Base-by-base conservation (phyloP, 208 protist species). In the Kentomonas sorsogonicus region DNA sequence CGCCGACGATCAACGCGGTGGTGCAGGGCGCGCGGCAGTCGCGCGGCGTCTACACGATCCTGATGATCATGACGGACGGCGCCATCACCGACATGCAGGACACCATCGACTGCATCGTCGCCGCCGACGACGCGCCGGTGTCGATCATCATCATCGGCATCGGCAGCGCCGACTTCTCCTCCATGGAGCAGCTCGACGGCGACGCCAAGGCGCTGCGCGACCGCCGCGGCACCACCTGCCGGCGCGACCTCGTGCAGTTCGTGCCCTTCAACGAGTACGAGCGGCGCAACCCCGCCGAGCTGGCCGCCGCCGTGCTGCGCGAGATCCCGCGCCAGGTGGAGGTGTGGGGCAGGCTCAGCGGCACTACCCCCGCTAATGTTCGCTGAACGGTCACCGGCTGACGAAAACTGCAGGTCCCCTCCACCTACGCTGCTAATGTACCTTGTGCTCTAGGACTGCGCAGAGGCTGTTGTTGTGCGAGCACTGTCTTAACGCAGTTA, bases 91-190 rank as follows among this genome's bases (percentile, higher is more conserved):
- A 95, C 59, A 81, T 91, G 67, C 48, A 85, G 31, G 64, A 74
- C 26, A 91, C 84, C 10, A 79, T 92, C 33, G 67, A 84, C 41
- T 76, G 73, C 0, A 91, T 96, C 39, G 68, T 94, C 9, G 63
- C 47, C 6, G 76, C 85, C 10, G 85, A 85, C 16, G 48, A 73
- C 9, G 67, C 81, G n/a, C 92, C 90, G 30, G 27, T 97, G 11
- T 89, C 80, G 5, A 93, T 97, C 55, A 66, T 97, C 47, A 97
- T 97, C 67, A 76, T 97, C 38, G 92, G 93, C 40, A 73, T 97
- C 36, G 94, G 94, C 29, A 69, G 44, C 33, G 90, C 88, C 1
- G 67, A 95, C 62, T 97, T 97, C 69, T 44, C 1, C 20, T 74
- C 81, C 22, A 97, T 97, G 93, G 75, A 89, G 16, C 45, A 62